Base-by-base conservation (phyloP, 768 basidiomycete genomes). In the Lactarius tabidus region DNA sequence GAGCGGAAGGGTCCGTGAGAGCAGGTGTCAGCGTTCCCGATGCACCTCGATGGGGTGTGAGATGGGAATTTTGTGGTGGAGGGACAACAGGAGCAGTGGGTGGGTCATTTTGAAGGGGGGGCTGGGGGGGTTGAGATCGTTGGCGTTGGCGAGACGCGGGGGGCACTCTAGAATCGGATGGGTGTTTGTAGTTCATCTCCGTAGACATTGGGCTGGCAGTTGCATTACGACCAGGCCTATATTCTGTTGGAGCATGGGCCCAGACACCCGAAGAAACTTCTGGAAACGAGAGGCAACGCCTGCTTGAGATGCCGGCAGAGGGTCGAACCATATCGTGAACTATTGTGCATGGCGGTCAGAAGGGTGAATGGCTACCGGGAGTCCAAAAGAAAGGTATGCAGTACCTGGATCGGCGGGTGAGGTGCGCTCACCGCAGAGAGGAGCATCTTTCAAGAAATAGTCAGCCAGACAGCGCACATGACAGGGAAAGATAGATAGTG, bases 1-100 rank as follows among this genome's bases (percentile, higher is more conserved):
- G 71, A 66, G 41, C 63, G 65, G 69, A 68, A 70, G 53, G 70
- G 67, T 48, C 68, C 66, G 56, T 70, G 62, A 59, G 60, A 35
- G 2, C 33, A 3, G 51, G 17, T 8, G 20, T 59, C 15, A 53
- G 54, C 9, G n/a, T 18, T 17, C 48, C 63, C 10, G 56, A 53
- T 9, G 43, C 17, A 54, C 28, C 51, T 28, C 59, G 54, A n/a
- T 36, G 20, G 26, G 54, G 15, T 9, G 17, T 28, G 6, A 7
- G 63, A 56, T 51, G 57, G 26, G 17, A 8, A 57, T 35, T 38
- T 23, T 41, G 23, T 14, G 57, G 70, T 51, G 64, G 70, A 64
- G 33, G 69, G 70, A 41, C 17, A 1, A 41, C 23, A 4, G 48
- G 43, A 1, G n/a, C 36, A 14, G 18, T 28, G 41, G 53, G 18